Evolutionary conservation across 768 basidiomycete species (phyloP), one percentile per base, ranked within the genome.

Genomic region (Serendipita sp.): DNA sequence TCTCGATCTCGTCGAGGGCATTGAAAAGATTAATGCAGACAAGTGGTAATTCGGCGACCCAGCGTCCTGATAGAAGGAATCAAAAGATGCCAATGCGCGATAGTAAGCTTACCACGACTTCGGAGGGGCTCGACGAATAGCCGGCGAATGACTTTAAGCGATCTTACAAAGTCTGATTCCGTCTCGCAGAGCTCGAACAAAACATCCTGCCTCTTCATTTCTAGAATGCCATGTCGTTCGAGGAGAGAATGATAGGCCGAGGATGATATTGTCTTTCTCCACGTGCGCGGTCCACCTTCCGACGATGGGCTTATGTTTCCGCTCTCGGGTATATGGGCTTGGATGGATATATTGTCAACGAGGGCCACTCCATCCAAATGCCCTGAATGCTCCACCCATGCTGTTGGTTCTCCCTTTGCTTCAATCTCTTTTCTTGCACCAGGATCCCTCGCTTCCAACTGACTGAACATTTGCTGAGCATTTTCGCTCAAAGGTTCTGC

Each of bases 1-100:
- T 83, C 9, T 86, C 76, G 64, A 97, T 88, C 67, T 90, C 89
- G 66, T 94, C 90, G 58, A 94, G 74, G 85, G 88, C 90, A 71
- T 93, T 90, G 64, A 97, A 83, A 22, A 92, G 76, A 11, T 82
- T 81, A 0, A 83, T 78, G 13, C 91, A 77, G 38, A 83, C 79
- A 1, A 74, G 65, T 0, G 91, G 90, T 17, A 97, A 71, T 26
- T 34, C 53, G 22, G 22, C 11, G 1, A 58, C 26, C 53, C 53
- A 58, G 26, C 30, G 17, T 13, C 53, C 53, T 58, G n/a, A 30
- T 5, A 14, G 45, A 20, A 48, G 7, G n/a, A 38, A n/a, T n/a
- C n/a, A 9, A 28, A n/a, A n/a, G 7, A 28, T 5, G 45, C 5
- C n/a, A 5, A 81, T 74, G 41, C 95, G 85, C 90, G 92, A 96